Conservation (phyloP, 805 yeast genomes). For the Wilhelminamyces savonicus region DNA sequence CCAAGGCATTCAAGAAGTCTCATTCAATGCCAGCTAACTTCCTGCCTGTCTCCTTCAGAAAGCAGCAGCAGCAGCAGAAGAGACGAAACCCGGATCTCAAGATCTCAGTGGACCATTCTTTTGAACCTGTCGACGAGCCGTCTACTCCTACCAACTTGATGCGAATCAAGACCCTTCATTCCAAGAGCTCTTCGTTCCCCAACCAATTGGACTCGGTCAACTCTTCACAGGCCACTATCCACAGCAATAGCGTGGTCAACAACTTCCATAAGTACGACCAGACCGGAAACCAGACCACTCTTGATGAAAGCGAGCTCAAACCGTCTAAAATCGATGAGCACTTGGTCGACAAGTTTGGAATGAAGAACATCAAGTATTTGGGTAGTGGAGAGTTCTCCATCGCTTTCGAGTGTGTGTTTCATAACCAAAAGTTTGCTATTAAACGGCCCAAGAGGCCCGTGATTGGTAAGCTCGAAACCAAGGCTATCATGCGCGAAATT, state of each 20-base stretch:
- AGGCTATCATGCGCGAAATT: conserved; percentile 67
- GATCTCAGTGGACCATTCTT: no score
- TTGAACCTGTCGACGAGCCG: conserved; percentile 8
- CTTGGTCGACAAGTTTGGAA: conserved; percentile 45
- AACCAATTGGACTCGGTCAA: conserved; percentile 13
- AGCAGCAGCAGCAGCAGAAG: conserved; percentile 3
- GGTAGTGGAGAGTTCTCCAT: conserved; percentile 88
- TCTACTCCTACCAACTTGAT: conserved; percentile 10
- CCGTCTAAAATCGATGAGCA: conserved; percentile 30
- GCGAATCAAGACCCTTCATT: conserved; percentile 1
- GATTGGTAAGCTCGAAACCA: conserved; percentile 44
- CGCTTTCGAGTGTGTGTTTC: conserved; percentile 76
- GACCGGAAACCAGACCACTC: no score
- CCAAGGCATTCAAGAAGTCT: conserved; percentile 26
- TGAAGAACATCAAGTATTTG: conserved; percentile 53
- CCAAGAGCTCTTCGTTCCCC: conserved; percentile 1
- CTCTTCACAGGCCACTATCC: conserved; percentile 17
- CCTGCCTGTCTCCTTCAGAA: conserved; percentile 12
- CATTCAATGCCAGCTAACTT: conserved; percentile 23
- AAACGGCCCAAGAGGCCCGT: conserved; percentile 73
- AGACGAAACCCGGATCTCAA: no score
- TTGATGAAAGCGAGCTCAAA: no score
- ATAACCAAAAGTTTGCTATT: conserved; percentile 71
- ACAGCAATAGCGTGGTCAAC: no score
- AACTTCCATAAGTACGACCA: no score